Evolutionary conservation across 1,284 basidiomycete genomes (phyloP), one percentile per base, ranked within the genome.

Genomic region (Neotropicomus parvogracilis): DNA sequence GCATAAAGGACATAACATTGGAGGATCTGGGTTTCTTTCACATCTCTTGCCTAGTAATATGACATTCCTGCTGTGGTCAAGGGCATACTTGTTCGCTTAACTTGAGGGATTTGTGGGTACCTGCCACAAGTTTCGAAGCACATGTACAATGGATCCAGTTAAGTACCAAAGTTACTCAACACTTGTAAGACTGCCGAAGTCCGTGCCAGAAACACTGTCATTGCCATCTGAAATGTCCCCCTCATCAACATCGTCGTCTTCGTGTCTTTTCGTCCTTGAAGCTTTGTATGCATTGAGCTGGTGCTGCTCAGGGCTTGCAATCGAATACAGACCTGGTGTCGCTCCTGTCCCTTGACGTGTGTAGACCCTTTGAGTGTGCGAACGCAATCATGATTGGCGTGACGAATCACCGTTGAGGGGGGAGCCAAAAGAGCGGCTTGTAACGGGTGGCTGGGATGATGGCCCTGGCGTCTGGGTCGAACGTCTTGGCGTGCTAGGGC

Each of bases 151-250:
- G 42, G 14, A 49, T 41, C 33, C 27, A 38, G 38, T 37, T 35
- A 34, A 29, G 40, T 37, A n/a, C n/a, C 16, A n/a, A 31, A 43
- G 38, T 44, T 62, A 80, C 59, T 82, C 80, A 44, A 83, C 75
- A 58, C 79, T 80, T 10, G 80, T 81, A 53, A 81, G 69, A 63
- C 79, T 81, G 42, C 74, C 75, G 40, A 70, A 71, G 40, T 76
- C 78, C 13, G 73, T 75, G 44, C 68, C 76, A 34, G 73, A 70
- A 48, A 78, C 58, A 52, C 75, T 77, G 20, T 37, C 58, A 38
- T 65, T 63, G 41, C 66, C 70, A 47, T 62, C 63, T 49, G 62
- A 65, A 33, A 46, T 44, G 20, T 64, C 50, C 45, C 52, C 56
- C 50, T 59, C 54, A 13, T 59, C 56, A 37, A 44, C 42, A 17